Conservation (phyloP, 495 filamentous ascomycete species). For the Chlorociboria aeruginascens region DNA sequence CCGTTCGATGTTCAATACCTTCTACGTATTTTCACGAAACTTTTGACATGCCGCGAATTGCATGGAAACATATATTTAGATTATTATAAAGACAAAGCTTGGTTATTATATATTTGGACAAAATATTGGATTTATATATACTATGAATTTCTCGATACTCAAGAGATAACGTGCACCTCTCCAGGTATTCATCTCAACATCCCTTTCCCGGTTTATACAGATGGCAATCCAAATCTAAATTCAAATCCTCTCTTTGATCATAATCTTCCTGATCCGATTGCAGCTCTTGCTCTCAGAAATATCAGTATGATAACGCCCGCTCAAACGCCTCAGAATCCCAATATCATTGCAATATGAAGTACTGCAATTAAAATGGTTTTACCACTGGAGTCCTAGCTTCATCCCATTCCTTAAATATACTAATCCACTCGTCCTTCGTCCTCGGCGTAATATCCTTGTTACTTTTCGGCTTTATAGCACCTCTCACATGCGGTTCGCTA, state of each 20-base stretch:
- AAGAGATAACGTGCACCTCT: too few species aligned
- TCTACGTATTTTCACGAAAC: too few species aligned
- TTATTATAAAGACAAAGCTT: too few species aligned
- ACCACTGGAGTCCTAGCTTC: slow-evolving; percentile 26
- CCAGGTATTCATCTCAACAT: too few species aligned
- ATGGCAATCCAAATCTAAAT: too few species aligned
- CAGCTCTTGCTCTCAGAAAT: slow-evolving; percentile 17
- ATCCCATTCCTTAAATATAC: slow-evolving; percentile 32
- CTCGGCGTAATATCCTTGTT: slow-evolving; percentile 43
- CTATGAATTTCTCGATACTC: too few species aligned
- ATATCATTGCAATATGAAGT: not conserved
- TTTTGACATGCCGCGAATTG: too few species aligned
- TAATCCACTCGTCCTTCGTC: slow-evolving; percentile 42
- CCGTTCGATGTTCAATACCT: too few species aligned
- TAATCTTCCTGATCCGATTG: slow-evolving; percentile 1
- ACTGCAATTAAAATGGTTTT: slow-evolving; percentile 26
- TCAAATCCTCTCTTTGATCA: not conserved
- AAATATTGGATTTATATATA: too few species aligned
- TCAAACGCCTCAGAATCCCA: not conserved
- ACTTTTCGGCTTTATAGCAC: slow-evolving; percentile 34
- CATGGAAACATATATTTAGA: too few species aligned
- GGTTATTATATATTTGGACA: too few species aligned
- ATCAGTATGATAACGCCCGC: not conserved
- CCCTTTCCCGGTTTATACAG: too few species aligned
- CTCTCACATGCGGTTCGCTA: slow-evolving; percentile 13